Evolutionary conservation across 2,329 filamentous ascomycete genomes (phyloP), one percentile per base, ranked within the genome.

Genomic region (Rutstroemia sp.): DNA sequence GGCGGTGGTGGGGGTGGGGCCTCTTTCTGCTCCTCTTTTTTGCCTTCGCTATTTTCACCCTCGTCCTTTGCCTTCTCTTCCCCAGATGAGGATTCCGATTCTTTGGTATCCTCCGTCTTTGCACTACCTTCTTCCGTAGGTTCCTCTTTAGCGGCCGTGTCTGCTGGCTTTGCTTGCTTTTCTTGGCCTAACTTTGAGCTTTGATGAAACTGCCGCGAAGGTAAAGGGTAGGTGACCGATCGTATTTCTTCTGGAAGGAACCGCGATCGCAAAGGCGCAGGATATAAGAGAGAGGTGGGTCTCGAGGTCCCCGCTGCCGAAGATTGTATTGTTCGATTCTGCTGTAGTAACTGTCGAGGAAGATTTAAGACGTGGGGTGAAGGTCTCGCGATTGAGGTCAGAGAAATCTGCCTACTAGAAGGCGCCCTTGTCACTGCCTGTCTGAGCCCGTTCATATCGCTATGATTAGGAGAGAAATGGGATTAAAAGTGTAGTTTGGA

Each of bases 1-100:
- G 92, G 92, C n/a, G 94, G 92, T 14, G 92, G 92, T 21, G 92
- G 89, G 12, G 92, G 86, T 27, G 82, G 73, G 59, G 90, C 83
- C 66, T 66, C 57, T 46, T 73, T 68, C 57, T 73, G 70, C 73
- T 58, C 34, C 73, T 73, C 57, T 62, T 64, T 42, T 61, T 55
- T 55, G 62, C 61, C 48, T 63, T 57, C 47, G 58, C 67, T 57
- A 57, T 61, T 56, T 68, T 64, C 58, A n/a, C 54, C 53, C 27
- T 56, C 58, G 5, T 51, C 54, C 46, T 75, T 58, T 30, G 63
- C 53, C 41, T 70, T 61, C 34, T 63, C 62, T 12, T 63, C 59
- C 9, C 58, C 54, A 12, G 61, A 54, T 38, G 54, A 48, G 23
- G 63, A 61, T 19, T 63, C 61, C 23, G 58, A 37, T n/a, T 62